Conservation (phyloP, 768 basidiomycete genomes). For the Cytidiella melzeri region DNA sequence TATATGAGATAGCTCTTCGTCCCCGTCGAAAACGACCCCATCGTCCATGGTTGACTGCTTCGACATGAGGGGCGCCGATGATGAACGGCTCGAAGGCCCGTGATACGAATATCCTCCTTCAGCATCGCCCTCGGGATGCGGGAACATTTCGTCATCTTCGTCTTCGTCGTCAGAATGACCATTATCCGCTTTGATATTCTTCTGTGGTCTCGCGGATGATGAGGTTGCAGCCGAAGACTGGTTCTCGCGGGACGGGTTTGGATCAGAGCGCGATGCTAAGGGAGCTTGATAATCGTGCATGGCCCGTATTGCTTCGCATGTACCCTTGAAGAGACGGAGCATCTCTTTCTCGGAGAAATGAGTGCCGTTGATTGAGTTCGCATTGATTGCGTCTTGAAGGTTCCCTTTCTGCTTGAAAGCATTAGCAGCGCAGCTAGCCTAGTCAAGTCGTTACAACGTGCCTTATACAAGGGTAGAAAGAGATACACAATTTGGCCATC, state of each 20-base stretch:
- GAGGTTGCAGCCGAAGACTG: conserved; percentile 22
- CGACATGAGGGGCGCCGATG: conserved; percentile 53
- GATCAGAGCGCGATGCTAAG: conserved; percentile 24
- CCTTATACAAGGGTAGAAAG: conserved; percentile 91
- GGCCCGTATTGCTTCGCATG: conserved; percentile 88
- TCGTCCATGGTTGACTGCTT: conserved; percentile 39
- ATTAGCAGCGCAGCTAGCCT: background rate
- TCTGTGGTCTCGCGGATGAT: conserved; percentile 17
- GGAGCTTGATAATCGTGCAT: conserved; percentile 85
- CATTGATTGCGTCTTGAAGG: conserved; percentile 90
- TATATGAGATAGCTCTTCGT: conserved; percentile 54
- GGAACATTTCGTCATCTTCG: conserved; percentile 66
- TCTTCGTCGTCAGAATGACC: conserved; percentile 45
- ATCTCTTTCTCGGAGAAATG: conserved; percentile 87
- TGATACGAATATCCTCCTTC: conserved; percentile 75
- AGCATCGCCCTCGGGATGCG: conserved; percentile 68
- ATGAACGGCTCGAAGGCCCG: conserved; percentile 23
- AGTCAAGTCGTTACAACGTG: conserved; percentile 22
- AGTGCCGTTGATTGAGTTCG: conserved; percentile 74
- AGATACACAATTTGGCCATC: conserved; percentile 95
- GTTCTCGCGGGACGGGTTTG: conserved; percentile 17
- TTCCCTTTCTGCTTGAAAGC: conserved; percentile 65
- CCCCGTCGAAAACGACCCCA: conserved; percentile 73
- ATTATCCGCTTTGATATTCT: conserved; percentile 31
- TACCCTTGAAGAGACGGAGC: conserved; percentile 85